Evolutionary conservation across 2,329 filamentous ascomycete genomes (phyloP).

Genomic region (Sporothrix inflata): DNA sequence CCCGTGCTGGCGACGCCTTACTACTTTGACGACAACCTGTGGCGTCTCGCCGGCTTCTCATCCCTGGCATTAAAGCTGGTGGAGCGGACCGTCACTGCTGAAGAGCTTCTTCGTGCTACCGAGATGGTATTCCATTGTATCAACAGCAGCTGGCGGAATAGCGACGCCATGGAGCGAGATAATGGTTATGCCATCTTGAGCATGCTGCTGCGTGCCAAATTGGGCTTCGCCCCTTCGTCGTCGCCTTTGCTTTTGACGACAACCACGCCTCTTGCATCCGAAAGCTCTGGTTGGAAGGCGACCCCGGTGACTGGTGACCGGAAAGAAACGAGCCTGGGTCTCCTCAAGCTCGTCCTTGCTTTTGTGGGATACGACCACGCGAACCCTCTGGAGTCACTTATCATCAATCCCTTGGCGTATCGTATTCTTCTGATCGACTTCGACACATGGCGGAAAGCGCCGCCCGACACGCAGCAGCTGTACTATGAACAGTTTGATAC

Average conservation of each 20-base stretch:
- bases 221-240: conserved; percentile 56
- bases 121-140: conserved; percentile 85
- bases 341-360: conserved; percentile 76
- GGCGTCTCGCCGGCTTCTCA: conserved; percentile 90
- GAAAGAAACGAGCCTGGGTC: conserved; percentile 60
- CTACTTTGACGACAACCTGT: conserved; percentile 86
- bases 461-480: conserved; percentile 75
- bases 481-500: conserved; percentile 92
- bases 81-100: conserved; percentile 70
- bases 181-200: conserved; percentile 90
- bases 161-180: conserved; percentile 95
- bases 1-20: conserved; percentile 81
- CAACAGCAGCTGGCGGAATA: conserved; percentile 92
- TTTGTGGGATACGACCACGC: conserved; percentile 88
- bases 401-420: conserved; percentile 94
- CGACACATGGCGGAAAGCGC: conserved; percentile 86
- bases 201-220: conserved; percentile 80
- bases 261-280: neutral
- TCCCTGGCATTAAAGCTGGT: conserved; percentile 83
- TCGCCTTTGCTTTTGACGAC: conserved; percentile 34
- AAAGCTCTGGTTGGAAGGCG: conserved; percentile 40
- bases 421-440: conserved; percentile 89
- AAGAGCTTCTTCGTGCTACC: conserved; percentile 75
- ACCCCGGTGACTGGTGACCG: conserved; percentile 52
- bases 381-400: conserved; percentile 84